Conservation (phyloP, 169 alveolate genomes). For the Eimeria praecox region DNA sequence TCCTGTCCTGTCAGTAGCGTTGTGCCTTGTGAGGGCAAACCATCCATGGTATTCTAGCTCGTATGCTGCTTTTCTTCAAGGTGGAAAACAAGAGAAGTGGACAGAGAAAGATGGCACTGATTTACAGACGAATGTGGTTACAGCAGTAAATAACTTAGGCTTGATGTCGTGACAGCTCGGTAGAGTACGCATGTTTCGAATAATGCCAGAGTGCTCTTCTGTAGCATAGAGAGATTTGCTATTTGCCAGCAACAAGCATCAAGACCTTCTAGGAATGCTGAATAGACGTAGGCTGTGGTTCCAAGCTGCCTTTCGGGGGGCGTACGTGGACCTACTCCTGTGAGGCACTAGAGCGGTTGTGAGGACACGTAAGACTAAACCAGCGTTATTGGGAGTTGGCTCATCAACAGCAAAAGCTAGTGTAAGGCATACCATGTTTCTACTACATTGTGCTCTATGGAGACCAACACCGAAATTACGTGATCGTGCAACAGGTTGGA, state of each 20-base stretch:
- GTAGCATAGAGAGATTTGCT: not conserved
- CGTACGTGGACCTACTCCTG: not conserved
- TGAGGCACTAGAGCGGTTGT: not conserved
- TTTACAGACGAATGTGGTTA: not conserved
- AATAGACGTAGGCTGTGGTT: not conserved
- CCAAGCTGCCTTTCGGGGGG: not conserved
- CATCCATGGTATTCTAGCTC: not conserved
- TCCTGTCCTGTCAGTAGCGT: not conserved
- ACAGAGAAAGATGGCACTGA: not conserved
- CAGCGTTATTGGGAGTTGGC: not conserved
- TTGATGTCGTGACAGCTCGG: not conserved
- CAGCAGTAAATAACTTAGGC: not conserved
- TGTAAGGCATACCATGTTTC: not conserved
- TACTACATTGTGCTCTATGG: not conserved
- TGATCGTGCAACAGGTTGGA: too few species aligned
- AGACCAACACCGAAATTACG: not conserved
- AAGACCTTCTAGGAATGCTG: not conserved
- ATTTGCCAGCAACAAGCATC: not conserved
- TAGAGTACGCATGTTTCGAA: not conserved
- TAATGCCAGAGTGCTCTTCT: not conserved
- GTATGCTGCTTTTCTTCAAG: not conserved
- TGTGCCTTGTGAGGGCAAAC: not conserved
- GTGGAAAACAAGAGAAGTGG: not conserved
- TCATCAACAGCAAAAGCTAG: not conserved
- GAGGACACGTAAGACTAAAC: not conserved